These are phyloP conservation scores for Cyclotella atomus DNA, from an alignment of 108 stramenopile species.

Conservation along the genomic window DNA sequence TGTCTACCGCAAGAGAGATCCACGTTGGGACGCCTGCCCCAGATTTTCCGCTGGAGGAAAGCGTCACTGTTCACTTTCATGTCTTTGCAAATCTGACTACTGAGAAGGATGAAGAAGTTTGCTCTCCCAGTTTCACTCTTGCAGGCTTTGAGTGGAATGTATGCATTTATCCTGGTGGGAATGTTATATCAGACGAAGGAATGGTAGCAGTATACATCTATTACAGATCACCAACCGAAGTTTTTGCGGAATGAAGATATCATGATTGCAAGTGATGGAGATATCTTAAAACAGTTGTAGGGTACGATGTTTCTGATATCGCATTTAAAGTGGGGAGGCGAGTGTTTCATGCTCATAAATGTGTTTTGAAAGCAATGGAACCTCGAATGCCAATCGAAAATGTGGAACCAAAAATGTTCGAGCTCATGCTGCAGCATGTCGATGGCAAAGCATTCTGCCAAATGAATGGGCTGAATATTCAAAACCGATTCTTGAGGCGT, in stretches of 20 bases:
- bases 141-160: constrained; percentile 53
- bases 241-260: background rate
- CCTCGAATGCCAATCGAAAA: constrained; percentile 7
- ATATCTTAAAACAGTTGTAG: background rate
- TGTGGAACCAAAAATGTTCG: constrained; percentile 16
- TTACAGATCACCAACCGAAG: background rate
- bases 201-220: background rate
- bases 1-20: background rate
- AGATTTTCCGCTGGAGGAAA: background rate
- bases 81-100: background rate
- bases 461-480: constrained; percentile 8
- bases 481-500: constrained; percentile 12
- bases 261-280: background rate
- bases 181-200: background rate
- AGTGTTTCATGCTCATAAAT: background rate
- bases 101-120: background rate
- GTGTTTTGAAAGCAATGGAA: background rate
- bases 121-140: background rate
- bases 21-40: background rate
- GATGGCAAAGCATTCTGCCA: constrained; percentile 13
- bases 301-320: background rate
- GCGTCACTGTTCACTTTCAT: constrained; percentile 5
- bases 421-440: constrained; percentile 7
- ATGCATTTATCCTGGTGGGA: constrained; percentile 10
- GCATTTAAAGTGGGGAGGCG: background rate